These are phyloP conservation scores for Vaccinium corymbosum DNA, from an alignment of 148 eudicot genomes.

Conservation along the genomic window DNA sequence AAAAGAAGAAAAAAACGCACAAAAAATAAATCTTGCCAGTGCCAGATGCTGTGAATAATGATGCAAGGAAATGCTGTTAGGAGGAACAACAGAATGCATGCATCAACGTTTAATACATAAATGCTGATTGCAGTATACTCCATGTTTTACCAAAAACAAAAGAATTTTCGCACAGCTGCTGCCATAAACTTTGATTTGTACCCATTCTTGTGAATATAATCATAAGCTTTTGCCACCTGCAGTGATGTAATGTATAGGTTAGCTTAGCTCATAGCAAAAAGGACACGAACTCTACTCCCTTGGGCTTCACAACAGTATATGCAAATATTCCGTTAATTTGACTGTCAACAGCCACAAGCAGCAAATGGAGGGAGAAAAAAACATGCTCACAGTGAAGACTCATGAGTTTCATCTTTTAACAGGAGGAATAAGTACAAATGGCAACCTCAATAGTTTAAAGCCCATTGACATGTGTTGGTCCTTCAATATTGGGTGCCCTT, in stretches of 20 bases:
- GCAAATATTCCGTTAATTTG: not conserved
- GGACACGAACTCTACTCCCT: not conserved
- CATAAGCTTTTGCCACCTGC: constrained; percentile 85
- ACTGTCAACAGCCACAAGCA: not conserved
- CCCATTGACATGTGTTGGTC: not conserved
- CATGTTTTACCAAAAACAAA: not conserved
- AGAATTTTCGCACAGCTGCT: constrained; percentile 71
- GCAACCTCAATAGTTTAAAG: not conserved
- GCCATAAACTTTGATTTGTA: constrained; percentile 91
- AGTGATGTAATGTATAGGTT: too few species aligned
- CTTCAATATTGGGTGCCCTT: not conserved
- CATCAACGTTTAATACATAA: not conserved
- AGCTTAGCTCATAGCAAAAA: constrained; percentile 2
- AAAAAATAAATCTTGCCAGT: not conserved
- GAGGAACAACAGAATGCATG: not conserved
- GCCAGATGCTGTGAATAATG: not conserved
- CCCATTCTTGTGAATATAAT: constrained; percentile 88
- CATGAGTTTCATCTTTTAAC: not conserved
- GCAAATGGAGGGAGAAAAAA: not conserved
- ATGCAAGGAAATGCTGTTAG: not conserved
- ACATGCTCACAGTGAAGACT: not conserved
- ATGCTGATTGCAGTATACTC: not conserved
- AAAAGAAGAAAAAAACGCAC: too few species aligned
- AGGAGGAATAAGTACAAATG: not conserved
- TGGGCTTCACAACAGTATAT: not conserved